phyloP scores from a whole-genome alignment of 371 early-diverging fungal genomes.

The Catenaria anguillulae region DNA sequence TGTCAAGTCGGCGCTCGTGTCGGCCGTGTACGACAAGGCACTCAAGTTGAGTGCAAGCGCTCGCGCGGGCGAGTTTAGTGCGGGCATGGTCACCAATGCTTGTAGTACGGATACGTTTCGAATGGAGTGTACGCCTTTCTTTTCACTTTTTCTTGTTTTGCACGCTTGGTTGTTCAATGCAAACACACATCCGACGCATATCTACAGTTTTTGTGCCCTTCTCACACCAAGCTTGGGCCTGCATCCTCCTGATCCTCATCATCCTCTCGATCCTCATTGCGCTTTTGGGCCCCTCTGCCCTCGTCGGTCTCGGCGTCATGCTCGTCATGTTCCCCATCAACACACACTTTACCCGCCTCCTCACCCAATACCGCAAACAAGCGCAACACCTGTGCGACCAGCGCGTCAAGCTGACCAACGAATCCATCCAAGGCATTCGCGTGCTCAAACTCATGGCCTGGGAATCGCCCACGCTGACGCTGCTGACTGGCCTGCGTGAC shows the following conservation, averaged over 20 bases:
- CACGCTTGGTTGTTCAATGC: too few species aligned
- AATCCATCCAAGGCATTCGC: conserved; percentile 35
- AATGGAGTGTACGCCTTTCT: too few species aligned
- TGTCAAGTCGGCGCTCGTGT: conserved; percentile 60
- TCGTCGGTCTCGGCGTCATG: conserved; percentile 34
- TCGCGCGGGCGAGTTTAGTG: conserved; percentile 56
- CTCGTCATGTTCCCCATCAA: not conserved
- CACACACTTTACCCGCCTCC: not conserved
- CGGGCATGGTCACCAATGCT: conserved; percentile 20
- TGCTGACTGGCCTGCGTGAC: conserved; percentile 11
- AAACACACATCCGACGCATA: not conserved
- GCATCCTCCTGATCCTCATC: not conserved
- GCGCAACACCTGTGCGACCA: conserved; percentile 29
- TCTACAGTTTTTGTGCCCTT: not conserved
- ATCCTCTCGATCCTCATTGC: conserved; percentile 18
- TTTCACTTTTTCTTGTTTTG: too few species aligned
- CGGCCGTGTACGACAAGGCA: conserved; percentile 77
- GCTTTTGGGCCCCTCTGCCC: conserved; percentile 46
- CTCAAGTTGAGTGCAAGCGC: conserved; percentile 60
- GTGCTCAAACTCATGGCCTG: conserved; percentile 77
- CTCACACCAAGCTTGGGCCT: not conserved
- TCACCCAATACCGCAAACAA: not conserved
- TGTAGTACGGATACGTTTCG: too few species aligned
- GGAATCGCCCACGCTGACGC: conserved; percentile 48
- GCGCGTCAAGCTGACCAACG: conserved; percentile 43